phyloP scores from a whole-genome alignment of 1,284 basidiomycete genomes.

The Ceratobasidium papillatum region DNA sequence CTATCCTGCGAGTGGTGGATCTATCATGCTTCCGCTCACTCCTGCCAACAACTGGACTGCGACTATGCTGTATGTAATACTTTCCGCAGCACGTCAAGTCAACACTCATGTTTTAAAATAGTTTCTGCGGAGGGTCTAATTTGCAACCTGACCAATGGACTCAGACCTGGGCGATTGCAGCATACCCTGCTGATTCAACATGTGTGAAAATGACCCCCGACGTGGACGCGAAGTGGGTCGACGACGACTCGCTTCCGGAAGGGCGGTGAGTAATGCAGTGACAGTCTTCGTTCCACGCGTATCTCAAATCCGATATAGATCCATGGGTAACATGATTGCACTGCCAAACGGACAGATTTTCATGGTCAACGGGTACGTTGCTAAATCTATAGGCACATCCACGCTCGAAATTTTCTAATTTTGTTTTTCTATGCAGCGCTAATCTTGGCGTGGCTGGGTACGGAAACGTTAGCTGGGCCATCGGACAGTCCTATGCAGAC shows the following conservation, averaged over 20 bases:
- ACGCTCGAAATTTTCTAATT: background rate
- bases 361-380: slow-evolving; percentile 67
- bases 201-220: slow-evolving; percentile 77
- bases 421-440: slow-evolving; percentile 50
- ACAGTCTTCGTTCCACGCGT: background rate
- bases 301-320: slow-evolving; percentile 50
- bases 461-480: slow-evolving; percentile 51
- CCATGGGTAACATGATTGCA: slow-evolving; percentile 80
- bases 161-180: slow-evolving; percentile 55
- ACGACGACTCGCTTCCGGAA: slow-evolving; percentile 75
- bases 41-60: slow-evolving; percentile 87
- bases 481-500: slow-evolving; percentile 58
- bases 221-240: slow-evolving; percentile 60
- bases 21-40: slow-evolving; percentile 89
- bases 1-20: slow-evolving; percentile 91
- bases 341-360: slow-evolving; percentile 78
- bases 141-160: slow-evolving; percentile 71
- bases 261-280: slow-evolving; percentile 58
- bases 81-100: slow-evolving; percentile 74
- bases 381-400: background rate
- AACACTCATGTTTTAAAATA: slow-evolving; percentile 45
- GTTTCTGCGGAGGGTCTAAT: slow-evolving; percentile 86
- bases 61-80: slow-evolving; percentile 58
- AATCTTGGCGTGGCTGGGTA: slow-evolving; percentile 52
- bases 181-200: slow-evolving; percentile 53